phyloP scores from a whole-genome alignment of 306 rosid genomes.

The Purshia tridentata region DNA sequence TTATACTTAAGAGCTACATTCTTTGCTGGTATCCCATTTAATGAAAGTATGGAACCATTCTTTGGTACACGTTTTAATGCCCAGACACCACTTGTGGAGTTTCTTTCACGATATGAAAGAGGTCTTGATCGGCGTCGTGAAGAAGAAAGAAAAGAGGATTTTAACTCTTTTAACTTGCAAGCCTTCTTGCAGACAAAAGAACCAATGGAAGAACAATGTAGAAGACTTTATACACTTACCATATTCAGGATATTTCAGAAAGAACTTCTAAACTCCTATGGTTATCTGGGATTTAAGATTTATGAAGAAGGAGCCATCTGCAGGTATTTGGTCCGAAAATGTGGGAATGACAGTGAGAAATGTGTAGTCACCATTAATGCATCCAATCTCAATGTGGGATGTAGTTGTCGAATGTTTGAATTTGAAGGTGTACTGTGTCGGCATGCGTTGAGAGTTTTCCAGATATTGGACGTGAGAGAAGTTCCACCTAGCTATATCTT shows the following conservation, averaged over 20 bases:
- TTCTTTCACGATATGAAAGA: constrained; percentile 76
- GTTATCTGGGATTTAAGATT: constrained; percentile 85
- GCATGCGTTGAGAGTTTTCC: constrained; percentile 80
- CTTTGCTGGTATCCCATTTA: constrained; percentile 82
- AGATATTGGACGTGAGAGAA: constrained; percentile 78
- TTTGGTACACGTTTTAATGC: constrained; percentile 73
- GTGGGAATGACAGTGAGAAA: constrained; percentile 75
- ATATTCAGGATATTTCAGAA: constrained; percentile 83
- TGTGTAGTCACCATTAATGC: constrained; percentile 61
- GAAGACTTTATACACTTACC: constrained; percentile 76
- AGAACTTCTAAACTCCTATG: constrained; percentile 82
- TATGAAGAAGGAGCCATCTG: constrained; percentile 60
- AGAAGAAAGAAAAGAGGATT: constrained; percentile 85
- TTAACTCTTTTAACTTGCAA: constrained; percentile 67
- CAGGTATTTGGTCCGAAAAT: constrained; percentile 78
- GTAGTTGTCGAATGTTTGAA: constrained; percentile 97
- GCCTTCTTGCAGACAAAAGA: constrained; percentile 92
- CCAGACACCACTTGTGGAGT: constrained; percentile 71
- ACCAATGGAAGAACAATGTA: constrained; percentile 83
- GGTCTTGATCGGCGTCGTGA: constrained; percentile 82
- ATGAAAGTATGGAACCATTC: constrained; percentile 65
- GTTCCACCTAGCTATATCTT: constrained; percentile 78
- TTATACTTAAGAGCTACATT: constrained; percentile 65
- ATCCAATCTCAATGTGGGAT: constrained; percentile 50
- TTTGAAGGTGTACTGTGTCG: constrained; percentile 90